Evolutionary conservation across 768 basidiomycete genomes (phyloP).

Genomic region (Auriscalpium microsporum): DNA sequence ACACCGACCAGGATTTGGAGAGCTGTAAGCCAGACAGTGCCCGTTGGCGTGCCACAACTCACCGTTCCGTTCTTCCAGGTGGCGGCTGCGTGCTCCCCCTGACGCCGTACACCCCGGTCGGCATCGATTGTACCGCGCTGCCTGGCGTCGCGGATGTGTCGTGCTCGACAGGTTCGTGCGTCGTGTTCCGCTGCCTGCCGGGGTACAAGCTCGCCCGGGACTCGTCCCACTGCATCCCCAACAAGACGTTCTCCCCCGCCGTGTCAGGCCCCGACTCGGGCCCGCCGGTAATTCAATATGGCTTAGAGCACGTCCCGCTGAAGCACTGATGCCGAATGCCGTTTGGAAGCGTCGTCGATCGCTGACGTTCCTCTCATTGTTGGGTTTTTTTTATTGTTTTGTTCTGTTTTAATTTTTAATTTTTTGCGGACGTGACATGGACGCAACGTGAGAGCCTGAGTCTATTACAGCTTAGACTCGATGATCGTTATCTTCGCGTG

Average conservation of each 20-base stretch:
- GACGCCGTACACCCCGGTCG: constrained; percentile 23
- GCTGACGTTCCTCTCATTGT: too few species aligned
- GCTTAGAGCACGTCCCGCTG: constrained; percentile 20
- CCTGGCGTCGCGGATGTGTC: constrained; percentile 41
- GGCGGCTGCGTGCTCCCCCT: constrained; percentile 38
- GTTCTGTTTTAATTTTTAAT: too few species aligned
- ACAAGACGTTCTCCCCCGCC: not conserved
- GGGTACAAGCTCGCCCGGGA: constrained; percentile 26
- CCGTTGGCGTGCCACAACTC: not conserved
- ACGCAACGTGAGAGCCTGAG: too few species aligned
- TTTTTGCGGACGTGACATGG: too few species aligned
- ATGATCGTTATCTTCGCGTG: too few species aligned
- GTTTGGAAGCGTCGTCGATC: too few species aligned
- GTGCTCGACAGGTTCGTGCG: constrained; percentile 35
- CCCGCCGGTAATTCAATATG: constrained; percentile 11
- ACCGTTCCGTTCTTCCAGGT: constrained; percentile 23
- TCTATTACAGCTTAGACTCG: too few species aligned
- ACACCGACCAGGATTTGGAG: constrained; percentile 39
- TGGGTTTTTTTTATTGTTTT: too few species aligned
- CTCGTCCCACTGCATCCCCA: constrained; percentile 12
- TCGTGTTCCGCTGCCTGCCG: constrained; percentile 36
- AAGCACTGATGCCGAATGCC: constrained; percentile 1
- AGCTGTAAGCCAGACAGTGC: constrained; percentile 35
- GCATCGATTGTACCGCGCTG: constrained; percentile 42
- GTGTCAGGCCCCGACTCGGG: not conserved